A percentile compares a stretch with the other conserved stretches of the same genome.
Conservation (phyloP, 139 green algal genomes). For the Zygnema cylindricum region DNA sequence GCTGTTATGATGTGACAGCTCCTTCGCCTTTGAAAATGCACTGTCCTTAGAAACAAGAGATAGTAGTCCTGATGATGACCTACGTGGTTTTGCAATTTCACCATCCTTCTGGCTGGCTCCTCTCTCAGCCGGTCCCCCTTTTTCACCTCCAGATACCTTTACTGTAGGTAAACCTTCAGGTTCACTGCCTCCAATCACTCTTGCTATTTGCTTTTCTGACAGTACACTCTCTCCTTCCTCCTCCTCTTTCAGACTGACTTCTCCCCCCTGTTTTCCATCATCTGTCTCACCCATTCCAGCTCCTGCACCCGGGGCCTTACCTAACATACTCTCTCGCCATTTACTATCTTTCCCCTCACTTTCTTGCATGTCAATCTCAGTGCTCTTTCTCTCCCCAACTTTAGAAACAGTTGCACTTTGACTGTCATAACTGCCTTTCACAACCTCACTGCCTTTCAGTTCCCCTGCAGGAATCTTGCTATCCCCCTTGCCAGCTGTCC, state of each 20-base stretch:
- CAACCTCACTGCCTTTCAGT: background rate
- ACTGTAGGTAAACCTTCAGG: background rate
- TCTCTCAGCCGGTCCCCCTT: background rate
- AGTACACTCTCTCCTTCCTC: background rate
- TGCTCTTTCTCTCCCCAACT: background rate
- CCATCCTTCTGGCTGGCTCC: background rate
- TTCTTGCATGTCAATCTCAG: background rate
- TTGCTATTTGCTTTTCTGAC: background rate
- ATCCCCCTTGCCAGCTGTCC: background rate
- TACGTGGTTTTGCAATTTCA: background rate
- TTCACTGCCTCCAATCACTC: background rate
- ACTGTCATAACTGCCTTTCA: background rate
- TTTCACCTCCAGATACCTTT: background rate
- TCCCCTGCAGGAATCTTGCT: background rate
- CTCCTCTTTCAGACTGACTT: background rate
- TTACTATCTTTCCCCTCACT: no score
- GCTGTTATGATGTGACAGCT: background rate
- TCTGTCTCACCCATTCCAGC: background rate
- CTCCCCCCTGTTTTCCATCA: background rate
- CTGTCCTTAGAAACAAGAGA: background rate
- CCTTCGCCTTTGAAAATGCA: background rate
- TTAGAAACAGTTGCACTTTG: background rate
- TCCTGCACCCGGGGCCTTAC: background rate
- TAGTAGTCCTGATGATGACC: background rate
- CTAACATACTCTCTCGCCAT: no score